Base-by-base conservation (phyloP, 1,284 basidiomycete genomes). In the Coniferiporia weirii region DNA sequence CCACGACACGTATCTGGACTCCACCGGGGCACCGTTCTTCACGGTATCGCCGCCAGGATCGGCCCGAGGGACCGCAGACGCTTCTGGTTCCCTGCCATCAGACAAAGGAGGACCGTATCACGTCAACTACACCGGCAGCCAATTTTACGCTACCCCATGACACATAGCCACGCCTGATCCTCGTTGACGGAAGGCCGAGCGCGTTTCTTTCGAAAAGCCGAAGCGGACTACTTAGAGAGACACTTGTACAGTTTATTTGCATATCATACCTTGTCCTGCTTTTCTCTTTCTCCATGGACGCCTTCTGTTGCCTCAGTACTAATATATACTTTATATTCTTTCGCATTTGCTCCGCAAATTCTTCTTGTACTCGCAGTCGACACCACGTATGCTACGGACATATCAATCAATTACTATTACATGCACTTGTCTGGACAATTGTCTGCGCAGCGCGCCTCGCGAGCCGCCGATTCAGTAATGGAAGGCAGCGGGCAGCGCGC, bases 111-210 rank as follows among this genome's bases (percentile, higher is more conserved):
- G 17, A 12, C 20, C 55, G 19, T 61, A 57, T 44, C 51, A 36
- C 19, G 46, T 40, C 22, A 54, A 43, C 34, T 61, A 57, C 40
- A 32, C 15, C 45, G 43, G 38, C 10, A 44, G 32, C 40, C 55
- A 53, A 22, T 61, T 54, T 47, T 61, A 56, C 55, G 51, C 48
- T 46, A 43, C 60, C 27, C 60, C 54, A 51, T 55, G 48, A 56
- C 38, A 60, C 15, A 15, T n/a, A 40, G 32, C 6, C 40, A 40
- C n/a, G 13, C 49, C 43, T 43, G 40, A 2, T 43, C n/a, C n/a
- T n/a, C n/a, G n/a, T n/a, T n/a, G n/a, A 27, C 27, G 27, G 27
- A 2, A 27, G 27, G 27, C 27, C 5, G 27, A 27, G 27, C 27
- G 27, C 27, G 27, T 27, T 53, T 45, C 44, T 46, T 20, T 27